Evolutionary conservation across 441 rosid genomes (phyloP).

Genomic region (Gossypium trilobum): DNA sequence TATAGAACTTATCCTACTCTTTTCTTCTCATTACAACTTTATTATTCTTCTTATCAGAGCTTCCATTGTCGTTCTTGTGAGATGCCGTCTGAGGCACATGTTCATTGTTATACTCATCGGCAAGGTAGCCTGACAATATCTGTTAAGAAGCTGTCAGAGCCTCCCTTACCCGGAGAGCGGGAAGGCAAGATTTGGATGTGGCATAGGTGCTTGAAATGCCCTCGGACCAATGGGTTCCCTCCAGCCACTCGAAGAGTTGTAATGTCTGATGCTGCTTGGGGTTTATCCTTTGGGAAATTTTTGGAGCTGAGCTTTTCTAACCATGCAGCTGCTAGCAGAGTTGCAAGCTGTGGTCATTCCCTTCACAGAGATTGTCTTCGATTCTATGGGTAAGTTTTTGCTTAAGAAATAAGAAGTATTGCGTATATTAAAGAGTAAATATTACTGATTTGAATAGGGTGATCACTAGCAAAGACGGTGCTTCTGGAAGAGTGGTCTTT

Average conservation of each 20-base stretch:
- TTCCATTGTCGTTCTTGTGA: slow-evolving; percentile 48
- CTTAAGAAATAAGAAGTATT: slow-evolving; percentile 1
- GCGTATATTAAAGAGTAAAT: background rate
- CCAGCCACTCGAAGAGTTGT: slow-evolving; percentile 72
- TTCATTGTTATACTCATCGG: slow-evolving; percentile 66
- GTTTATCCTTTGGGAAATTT: slow-evolving; percentile 69
- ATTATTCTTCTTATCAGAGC: slow-evolving; percentile 28
- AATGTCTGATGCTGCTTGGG: slow-evolving; percentile 88
- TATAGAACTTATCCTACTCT: slow-evolving; percentile 7
- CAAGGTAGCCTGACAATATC: slow-evolving; percentile 87
- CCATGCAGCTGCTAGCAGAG: slow-evolving; percentile 80
- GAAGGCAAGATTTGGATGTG: slow-evolving; percentile 88
- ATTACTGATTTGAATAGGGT: slow-evolving; percentile 1
- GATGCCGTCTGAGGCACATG: slow-evolving; percentile 73
- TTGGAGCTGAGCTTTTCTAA: slow-evolving; percentile 81
- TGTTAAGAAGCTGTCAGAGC: slow-evolving; percentile 50
- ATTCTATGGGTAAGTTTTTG: slow-evolving; percentile 57
- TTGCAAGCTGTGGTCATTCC: slow-evolving; percentile 76
- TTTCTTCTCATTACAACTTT: slow-evolving; percentile 5
- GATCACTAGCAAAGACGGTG: background rate
- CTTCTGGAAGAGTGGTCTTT: background rate
- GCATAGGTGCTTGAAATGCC: slow-evolving; percentile 74
- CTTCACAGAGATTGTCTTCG: slow-evolving; percentile 86
- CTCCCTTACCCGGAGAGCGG: slow-evolving; percentile 47
- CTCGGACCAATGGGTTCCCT: slow-evolving; percentile 57